phyloP scores from a whole-genome alignment of 1,139 yeast genomes.

The Wickerhamomyces sp. region DNA sequence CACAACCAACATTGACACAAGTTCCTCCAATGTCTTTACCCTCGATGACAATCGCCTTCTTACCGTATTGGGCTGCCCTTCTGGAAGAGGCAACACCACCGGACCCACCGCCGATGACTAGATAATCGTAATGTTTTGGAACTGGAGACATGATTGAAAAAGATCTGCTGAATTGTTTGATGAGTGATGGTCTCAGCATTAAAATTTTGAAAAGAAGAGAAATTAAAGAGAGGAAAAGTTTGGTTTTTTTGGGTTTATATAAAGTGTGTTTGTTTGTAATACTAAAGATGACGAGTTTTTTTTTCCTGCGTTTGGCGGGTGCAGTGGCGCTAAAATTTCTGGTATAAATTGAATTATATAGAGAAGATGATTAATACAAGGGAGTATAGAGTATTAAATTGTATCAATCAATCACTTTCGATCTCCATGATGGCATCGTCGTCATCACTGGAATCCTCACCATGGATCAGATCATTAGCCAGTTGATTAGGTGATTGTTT shows the following conservation, averaged over 20 bases:
- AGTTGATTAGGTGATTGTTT: constrained; percentile 21
- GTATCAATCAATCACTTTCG: constrained; percentile 40
- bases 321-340: no score
- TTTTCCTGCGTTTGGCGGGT: no score
- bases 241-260: no score
- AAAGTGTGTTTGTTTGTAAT: no score
- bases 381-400: no score
- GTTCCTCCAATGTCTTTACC: constrained; percentile 89
- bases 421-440: constrained; percentile 61
- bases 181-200: no score
- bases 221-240: no score
- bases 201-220: no score
- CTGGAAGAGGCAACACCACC: constrained; percentile 99
- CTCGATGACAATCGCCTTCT: constrained; percentile 79
- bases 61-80: constrained; percentile 92
- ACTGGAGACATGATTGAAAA: constrained; percentile 26
- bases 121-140: constrained; percentile 68
- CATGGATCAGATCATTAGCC: constrained; percentile 38
- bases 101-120: constrained; percentile 99
- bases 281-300: no score
- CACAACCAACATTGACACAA: constrained; percentile 99
- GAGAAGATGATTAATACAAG: no score
- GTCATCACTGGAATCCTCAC: constrained; percentile 54
- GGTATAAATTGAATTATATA: no score
- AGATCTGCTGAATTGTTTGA: no score